A percentile compares a stretch with the other conserved stretches of the same genome.
Conservation (phyloP, 768 basidiomycete species). For the Collybia mongolica region DNA sequence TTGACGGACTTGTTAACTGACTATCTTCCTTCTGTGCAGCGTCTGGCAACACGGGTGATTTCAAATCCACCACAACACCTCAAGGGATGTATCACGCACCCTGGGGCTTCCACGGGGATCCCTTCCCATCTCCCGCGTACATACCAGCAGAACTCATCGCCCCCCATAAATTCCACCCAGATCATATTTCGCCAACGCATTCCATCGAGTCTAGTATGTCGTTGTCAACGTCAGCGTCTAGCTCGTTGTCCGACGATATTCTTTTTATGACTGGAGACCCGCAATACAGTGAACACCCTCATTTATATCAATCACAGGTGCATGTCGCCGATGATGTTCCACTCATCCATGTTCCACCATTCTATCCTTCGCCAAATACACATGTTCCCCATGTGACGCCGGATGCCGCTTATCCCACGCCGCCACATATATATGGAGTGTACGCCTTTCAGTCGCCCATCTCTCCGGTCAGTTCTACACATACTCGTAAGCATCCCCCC, state of each 20-base stretch:
- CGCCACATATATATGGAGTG: conserved; percentile 8
- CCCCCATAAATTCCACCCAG: conserved; percentile 8
- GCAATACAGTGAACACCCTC: conserved; percentile 36
- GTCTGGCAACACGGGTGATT: no score
- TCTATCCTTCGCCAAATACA: conserved; percentile 13
- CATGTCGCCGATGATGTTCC: conserved; percentile 30
- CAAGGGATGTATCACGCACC: background rate
- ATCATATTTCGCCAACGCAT: conserved; percentile 8
- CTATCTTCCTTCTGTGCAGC: no score
- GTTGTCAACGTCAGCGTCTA: conserved; percentile 15
- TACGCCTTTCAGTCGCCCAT: conserved; percentile 9
- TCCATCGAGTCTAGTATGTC: conserved; percentile 10
- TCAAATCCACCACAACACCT: no score
- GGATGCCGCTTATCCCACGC: conserved; percentile 16
- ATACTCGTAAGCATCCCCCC: no score
- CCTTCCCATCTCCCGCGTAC: conserved; percentile 8
- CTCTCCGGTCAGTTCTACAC: conserved; percentile 2
- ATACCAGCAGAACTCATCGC: conserved; percentile 3
- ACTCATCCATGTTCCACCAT: conserved; percentile 31
- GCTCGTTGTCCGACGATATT: conserved; percentile 26
- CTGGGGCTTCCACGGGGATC: conserved; percentile 4
- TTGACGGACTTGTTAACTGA: no score
- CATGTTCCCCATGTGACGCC: conserved; percentile 15
- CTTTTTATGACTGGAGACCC: conserved; percentile 37
- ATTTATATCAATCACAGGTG: conserved; percentile 39